phyloP scores from a whole-genome alignment of 352 stramenopile genomes.

The Globisporangium paroecandrum region DNA sequence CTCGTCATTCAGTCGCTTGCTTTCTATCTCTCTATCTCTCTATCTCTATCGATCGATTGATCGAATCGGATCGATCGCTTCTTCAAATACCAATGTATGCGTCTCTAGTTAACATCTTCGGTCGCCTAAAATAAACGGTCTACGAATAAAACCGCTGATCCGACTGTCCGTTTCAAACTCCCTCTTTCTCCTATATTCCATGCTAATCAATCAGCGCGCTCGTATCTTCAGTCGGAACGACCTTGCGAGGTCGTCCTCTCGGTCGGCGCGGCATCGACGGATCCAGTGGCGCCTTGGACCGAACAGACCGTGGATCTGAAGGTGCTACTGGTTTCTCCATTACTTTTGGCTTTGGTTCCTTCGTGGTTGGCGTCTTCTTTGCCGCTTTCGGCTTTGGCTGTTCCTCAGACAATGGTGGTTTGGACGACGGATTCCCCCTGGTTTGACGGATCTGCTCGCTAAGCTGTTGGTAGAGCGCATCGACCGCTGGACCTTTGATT shows the following conservation, averaged over 20 bases:
- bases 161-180: conserved; percentile 1
- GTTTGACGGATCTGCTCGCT: conserved; percentile 4
- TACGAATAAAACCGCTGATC: background rate
- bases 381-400: background rate
- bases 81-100: conserved; percentile 4
- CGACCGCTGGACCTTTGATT: background rate
- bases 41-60: background rate
- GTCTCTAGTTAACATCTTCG: background rate
- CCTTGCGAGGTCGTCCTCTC: conserved; percentile 13
- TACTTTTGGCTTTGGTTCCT: background rate
- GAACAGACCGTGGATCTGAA: background rate
- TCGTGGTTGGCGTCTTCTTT: background rate
- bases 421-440: background rate
- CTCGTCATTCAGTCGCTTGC: conserved; percentile 8
- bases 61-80: background rate
- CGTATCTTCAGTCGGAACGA: background rate
- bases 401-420: background rate
- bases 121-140: background rate
- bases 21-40: background rate
- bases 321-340: background rate
- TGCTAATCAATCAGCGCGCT: background rate
- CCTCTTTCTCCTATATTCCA: background rate
- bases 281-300: background rate
- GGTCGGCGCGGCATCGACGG: background rate
- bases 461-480: conserved; percentile 9